Base-by-base conservation (phyloP, 2,329 filamentous ascomycete species). In the Alternaria ventricosa region DNA sequence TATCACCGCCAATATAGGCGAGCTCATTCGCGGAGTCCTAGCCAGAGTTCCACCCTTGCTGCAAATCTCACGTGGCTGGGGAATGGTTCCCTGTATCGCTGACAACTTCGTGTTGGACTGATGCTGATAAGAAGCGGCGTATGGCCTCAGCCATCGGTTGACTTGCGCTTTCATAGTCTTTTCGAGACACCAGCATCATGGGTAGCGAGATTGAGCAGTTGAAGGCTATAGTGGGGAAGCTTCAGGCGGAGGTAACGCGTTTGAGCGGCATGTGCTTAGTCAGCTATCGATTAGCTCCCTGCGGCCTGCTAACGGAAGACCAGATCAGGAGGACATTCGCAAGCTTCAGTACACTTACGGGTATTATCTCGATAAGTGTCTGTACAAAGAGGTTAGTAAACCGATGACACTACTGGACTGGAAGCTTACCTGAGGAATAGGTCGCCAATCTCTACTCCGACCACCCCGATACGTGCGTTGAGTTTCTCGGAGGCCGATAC, bases 341-440 rank as follows among this genome's bases (percentile, higher is more conserved):
- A 87, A 87, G 71, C 81, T 84, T 4, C 86, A 87, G 70, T 86
- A 85, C 79, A 87, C 85, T 64, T 88, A 87, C 73, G 86, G 86
- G 25, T 87, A 88, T 74, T 88, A 87, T 71, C 79, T 88, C 25
- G 86, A 88, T 77, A 88, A 88, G 67, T 88, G 86, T 63, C 79
- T 88, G 1, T 88, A 87, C 75, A 82, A 86, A 65, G 84, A 87
- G 78, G 85, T 83, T 57, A 18, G 43, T 23, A 60, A 54, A 4
- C 18, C 4, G 6, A 25, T 15, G 22, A 10, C 11, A 2, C 15
- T 9, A 10, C 8, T 11, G 28, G 6, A 6, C 8, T n/a, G 1
- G 13, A 8, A 28, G 33, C 53, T 44, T 18, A 76, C 15, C 18
- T 9, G 6, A 22, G 20, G 20, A 13, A 1, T 22, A 78, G 74